Conservation (phyloP, 1,284 basidiomycete genomes). For the Naganishia albida region DNA sequence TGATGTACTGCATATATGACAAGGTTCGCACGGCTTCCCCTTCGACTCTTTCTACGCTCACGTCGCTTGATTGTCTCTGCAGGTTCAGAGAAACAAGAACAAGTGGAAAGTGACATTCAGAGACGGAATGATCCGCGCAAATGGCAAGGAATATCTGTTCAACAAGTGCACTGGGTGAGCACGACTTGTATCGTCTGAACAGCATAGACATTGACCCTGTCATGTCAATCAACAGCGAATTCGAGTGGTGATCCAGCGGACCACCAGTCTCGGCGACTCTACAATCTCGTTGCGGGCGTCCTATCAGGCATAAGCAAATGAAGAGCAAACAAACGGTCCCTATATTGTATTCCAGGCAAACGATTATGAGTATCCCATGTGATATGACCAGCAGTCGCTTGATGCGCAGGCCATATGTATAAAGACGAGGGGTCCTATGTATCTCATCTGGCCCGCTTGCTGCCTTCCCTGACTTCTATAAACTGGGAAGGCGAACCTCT, state of each 20-base stretch:
- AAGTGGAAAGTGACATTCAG: conserved; percentile 99
- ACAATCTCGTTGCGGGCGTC: too few species aligned
- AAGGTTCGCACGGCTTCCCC: conserved; percentile 64
- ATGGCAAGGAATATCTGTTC: conserved; percentile 96
- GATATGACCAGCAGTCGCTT: too few species aligned
- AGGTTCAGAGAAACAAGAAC: conserved; percentile 98
- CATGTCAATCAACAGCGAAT: conserved; percentile 37
- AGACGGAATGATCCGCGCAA: conserved; percentile 96
- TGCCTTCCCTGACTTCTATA: too few species aligned
- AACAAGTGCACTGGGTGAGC: conserved; percentile 74
- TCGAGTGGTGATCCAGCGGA: conserved; percentile 40
- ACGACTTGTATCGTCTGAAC: background rate
- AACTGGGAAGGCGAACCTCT: too few species aligned
- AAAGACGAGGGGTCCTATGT: too few species aligned
- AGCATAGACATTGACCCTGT: background rate
- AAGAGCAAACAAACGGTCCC: too few species aligned
- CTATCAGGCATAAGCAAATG: too few species aligned
- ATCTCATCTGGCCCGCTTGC: too few species aligned
- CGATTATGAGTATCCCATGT: too few species aligned
- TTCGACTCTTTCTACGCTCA: conserved; percentile 28
- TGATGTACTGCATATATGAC: conserved; percentile 98
- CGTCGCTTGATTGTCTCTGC: conserved; percentile 18
- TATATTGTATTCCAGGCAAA: too few species aligned
- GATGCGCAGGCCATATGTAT: too few species aligned
- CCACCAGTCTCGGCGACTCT: too few species aligned